These are phyloP conservation scores for Phytopythium litorale DNA, from an alignment of 352 stramenopile species.

Conservation along the genomic window DNA sequence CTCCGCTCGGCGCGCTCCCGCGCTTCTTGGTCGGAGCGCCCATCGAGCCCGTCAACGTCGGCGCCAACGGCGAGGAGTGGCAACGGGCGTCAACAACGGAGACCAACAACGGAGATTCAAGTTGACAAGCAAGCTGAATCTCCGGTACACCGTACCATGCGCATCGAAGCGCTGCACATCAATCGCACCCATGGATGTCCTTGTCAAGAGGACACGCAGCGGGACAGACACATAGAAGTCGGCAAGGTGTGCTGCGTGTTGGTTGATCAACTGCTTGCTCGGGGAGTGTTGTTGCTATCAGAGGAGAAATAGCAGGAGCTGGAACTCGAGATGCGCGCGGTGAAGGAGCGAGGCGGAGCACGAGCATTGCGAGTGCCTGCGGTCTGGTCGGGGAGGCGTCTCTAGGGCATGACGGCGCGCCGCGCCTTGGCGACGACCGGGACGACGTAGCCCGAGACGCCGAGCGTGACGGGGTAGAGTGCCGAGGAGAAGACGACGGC, in stretches of 20 bases:
- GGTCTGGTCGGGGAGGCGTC: neutral
- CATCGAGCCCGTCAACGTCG: conserved; percentile 12
- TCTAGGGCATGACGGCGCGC: conserved; percentile 38
- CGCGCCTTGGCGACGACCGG: conserved; percentile 64
- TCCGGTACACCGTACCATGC: neutral
- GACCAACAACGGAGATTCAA: neutral
- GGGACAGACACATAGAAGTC: no score
- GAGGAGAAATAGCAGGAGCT: no score
- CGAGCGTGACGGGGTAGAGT: conserved; percentile 80
- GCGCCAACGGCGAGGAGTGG: neutral
- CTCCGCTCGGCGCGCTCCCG: conserved; percentile 11
- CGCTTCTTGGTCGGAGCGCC: conserved; percentile 38
- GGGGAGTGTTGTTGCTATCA: no score
- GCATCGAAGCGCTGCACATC: no score
- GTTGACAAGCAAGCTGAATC: neutral
- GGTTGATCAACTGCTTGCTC: no score
- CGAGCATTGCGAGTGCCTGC: neutral
- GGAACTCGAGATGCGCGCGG: no score
- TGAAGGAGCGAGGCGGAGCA: no score
- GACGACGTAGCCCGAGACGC: conserved; percentile 69
- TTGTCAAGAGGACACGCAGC: no score
- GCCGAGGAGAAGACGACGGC: conserved; percentile 75
- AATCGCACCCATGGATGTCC: no score
- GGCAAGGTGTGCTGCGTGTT: no score
- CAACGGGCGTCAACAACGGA: neutral